Evolutionary conservation across 2,329 filamentous ascomycete species (phyloP), one percentile per base, ranked within the genome.

Genomic region (Rhynchosporium agropyri): DNA sequence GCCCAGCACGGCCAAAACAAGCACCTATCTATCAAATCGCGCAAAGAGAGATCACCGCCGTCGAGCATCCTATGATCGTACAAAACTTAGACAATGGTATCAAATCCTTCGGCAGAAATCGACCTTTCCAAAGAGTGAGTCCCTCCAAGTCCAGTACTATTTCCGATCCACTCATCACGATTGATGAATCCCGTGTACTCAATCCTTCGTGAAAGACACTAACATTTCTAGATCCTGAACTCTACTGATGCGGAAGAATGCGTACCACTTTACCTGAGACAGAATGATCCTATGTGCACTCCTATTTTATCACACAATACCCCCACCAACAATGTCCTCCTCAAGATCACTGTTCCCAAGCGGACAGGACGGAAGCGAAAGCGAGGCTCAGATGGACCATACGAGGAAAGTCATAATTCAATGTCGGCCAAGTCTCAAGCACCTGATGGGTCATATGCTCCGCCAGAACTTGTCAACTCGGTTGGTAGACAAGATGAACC

Each of bases 351-450:
- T 0, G 86, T 98, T 0, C 94, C 95, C 0, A 95, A 88, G 75
- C 82, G 91, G 61, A 97, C 92, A 2, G 93, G 93, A 3, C 85
- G 92, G 64, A 96, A 90, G 76, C 85, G 93, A 63, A 97, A 93
- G 78, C 83, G 88, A 69, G 92, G 91, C n/a, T 86, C 86, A 4
- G 75, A 87, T 61, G 88, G 81, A 4, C 86, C 89, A 36, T 61
- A 38, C 38, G 45, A 26, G 15, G n/a, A 50, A 36, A 29, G 29
- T 20, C 54, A 50, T 43, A 48, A 3, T 33, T 8, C 48, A 53
- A 26, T 9, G 20, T n/a, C 43, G 5, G 38, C 36, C 13, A 1
- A 20, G 10, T 10, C 20, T 28, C 36, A 33, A 40, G 45, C 3
- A 38, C 40, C 53, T 36, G 28, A 20, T 6, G 38, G 20, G n/a